Conservation (phyloP, 2,329 filamentous ascomycete species). For the Neospermospora avenae region DNA sequence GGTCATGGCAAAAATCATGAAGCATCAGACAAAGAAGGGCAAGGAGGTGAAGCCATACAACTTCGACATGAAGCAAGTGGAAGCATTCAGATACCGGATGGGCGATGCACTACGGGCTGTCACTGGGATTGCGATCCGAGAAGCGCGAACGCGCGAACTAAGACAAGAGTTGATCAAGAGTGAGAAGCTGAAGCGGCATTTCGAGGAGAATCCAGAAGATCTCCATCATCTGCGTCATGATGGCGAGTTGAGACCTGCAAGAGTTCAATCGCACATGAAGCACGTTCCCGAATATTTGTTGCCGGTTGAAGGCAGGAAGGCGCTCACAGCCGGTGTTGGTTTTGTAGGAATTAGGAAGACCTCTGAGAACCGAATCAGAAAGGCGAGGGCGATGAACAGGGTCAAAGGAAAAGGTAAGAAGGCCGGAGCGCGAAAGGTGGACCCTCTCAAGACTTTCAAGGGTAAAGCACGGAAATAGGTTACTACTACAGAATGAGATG, state of each 20-base stretch:
- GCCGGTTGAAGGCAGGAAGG: constrained; percentile 70
- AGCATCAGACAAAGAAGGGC: constrained; percentile 73
- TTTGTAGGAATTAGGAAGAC: constrained; percentile 67
- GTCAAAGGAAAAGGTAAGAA: constrained; percentile 50
- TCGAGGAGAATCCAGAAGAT: constrained; percentile 94
- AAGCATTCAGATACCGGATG: constrained; percentile 93
- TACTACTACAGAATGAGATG: background rate
- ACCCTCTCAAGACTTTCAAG: constrained; percentile 90
- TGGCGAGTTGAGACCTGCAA: constrained; percentile 76
- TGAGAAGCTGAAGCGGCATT: constrained; percentile 91
- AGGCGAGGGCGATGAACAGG: constrained; percentile 44
- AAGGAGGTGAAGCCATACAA: constrained; percentile 85
- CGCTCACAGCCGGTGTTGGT: constrained; percentile 63
- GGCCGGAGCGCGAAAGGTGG: constrained; percentile 61
- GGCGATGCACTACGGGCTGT: constrained; percentile 88
- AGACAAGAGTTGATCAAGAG: constrained; percentile 87
- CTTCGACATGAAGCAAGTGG: constrained; percentile 92
- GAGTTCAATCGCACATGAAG: constrained; percentile 84
- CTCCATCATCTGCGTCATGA: constrained; percentile 86
- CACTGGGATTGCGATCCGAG: constrained; percentile 83
- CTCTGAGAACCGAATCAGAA: constrained; percentile 43
- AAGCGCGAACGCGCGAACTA: constrained; percentile 84
- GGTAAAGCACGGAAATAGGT: constrained; percentile 38
- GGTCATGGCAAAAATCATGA: constrained; percentile 74
- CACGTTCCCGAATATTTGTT: constrained; percentile 93